Percentiles rank a stretch among this genome's conserved stretches.
These are phyloP conservation scores for Serendipita sp. DNA, from an alignment of 768 basidiomycete genomes.

Conservation along the genomic window DNA sequence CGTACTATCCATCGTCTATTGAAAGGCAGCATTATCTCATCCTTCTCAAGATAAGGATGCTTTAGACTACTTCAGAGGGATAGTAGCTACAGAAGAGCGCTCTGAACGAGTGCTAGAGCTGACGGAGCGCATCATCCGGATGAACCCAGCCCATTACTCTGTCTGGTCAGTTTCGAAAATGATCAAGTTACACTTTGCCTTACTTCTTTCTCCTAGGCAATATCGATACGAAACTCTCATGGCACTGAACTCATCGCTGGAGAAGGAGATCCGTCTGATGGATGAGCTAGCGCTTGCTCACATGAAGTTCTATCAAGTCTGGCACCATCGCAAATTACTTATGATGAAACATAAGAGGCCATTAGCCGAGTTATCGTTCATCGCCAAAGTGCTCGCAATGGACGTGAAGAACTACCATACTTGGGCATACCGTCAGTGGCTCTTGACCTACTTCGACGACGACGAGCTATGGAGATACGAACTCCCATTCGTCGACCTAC, in stretches of 20 bases:
- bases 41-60: conserved; percentile 64
- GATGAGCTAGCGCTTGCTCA: conserved; percentile 69
- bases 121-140: conserved; percentile 73
- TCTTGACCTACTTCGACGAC: conserved; percentile 63
- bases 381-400: conserved; percentile 47
- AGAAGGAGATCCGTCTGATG: conserved; percentile 69
- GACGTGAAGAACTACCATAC: conserved; percentile 99
- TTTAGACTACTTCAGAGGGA: conserved; percentile 79
- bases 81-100: conserved; percentile 63
- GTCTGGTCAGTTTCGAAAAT: conserved; percentile 53
- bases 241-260: conserved; percentile 39
- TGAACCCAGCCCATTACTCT: conserved; percentile 94
- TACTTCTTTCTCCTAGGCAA: conserved; percentile 42
- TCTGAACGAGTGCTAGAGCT: conserved; percentile 68
- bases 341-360: conserved; percentile 40
- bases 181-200: not conserved
- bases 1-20: conserved; percentile 19
- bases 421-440: conserved; percentile 95
- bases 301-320: conserved; percentile 95
- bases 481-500: conserved; percentile 53
- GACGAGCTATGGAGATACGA: conserved; percentile 58
- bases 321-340: conserved; percentile 79
- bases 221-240: conserved; percentile 83
- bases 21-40: not conserved
- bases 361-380: conserved; percentile 56